phyloP scores from a whole-genome alignment of 2,329 filamentous ascomycete species.

The Rhexocercosporidium sp. region DNA sequence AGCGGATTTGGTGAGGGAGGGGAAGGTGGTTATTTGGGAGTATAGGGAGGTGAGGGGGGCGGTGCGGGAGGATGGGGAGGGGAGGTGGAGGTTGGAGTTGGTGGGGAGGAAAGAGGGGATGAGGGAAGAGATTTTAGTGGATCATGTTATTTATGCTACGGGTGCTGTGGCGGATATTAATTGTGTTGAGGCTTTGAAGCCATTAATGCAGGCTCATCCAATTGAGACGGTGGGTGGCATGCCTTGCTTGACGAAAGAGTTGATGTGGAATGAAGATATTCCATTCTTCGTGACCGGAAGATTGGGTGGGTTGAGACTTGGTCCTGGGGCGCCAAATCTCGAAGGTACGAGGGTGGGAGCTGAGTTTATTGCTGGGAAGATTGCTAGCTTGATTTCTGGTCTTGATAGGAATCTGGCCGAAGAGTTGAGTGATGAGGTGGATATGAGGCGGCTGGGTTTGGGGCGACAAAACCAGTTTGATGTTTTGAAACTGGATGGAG shows the following conservation, averaged over 20 bases:
- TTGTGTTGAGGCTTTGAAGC: constrained; percentile 64
- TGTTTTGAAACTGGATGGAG: neutral
- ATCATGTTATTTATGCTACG: constrained; percentile 57
- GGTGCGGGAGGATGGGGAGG: constrained; percentile 51
- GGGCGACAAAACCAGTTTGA: constrained; percentile 37
- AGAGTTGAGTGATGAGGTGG: constrained; percentile 23
- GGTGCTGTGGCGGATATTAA: constrained; percentile 69
- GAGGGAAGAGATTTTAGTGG: constrained; percentile 57
- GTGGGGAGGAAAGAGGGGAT: constrained; percentile 44
- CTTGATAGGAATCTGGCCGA: constrained; percentile 8
- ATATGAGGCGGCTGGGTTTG: constrained; percentile 34
- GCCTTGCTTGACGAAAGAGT: constrained; percentile 75
- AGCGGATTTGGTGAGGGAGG: constrained; percentile 16
- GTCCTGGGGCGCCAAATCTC: constrained; percentile 75
- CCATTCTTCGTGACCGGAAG: constrained; percentile 75
- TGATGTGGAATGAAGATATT: constrained; percentile 76
- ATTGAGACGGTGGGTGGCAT: constrained; percentile 68
- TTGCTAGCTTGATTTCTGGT: constrained; percentile 23
- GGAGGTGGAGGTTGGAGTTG: constrained; percentile 53
- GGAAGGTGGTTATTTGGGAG: constrained; percentile 26
- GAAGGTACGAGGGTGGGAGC: constrained; percentile 75
- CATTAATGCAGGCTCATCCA: constrained; percentile 63
- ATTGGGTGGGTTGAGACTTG: constrained; percentile 69
- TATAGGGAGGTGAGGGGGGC: constrained; percentile 51
- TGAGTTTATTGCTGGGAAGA: constrained; percentile 57